Evolutionary conservation across 1,284 basidiomycete species (phyloP).

Genomic region (Trichosporon asahii): DNA sequence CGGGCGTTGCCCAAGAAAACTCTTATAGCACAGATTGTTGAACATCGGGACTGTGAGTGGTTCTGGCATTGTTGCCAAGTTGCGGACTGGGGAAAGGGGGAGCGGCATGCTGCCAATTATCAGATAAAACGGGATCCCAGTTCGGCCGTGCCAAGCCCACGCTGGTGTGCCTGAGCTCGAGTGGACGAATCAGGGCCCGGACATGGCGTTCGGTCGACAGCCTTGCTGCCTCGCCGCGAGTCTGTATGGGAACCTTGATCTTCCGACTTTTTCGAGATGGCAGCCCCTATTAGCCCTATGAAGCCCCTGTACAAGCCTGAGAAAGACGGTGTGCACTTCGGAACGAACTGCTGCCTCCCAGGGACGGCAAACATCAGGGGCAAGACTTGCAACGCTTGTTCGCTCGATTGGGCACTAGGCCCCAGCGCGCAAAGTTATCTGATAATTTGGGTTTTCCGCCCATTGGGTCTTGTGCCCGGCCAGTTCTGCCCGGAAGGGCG

Average conservation of each 20-base stretch:
- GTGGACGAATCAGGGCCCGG: not conserved
- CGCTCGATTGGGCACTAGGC: not conserved
- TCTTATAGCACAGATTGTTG: not conserved
- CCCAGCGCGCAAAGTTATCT: conserved; percentile 10
- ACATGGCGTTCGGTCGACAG: not conserved
- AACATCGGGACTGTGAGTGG: not conserved
- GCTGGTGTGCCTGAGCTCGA: not conserved
- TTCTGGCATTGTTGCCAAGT: not conserved
- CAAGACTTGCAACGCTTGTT: not conserved
- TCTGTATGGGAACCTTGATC: not conserved
- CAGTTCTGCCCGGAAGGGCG: not conserved
- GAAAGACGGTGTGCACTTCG: not conserved
- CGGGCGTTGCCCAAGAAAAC: not conserved
- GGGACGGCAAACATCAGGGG: not conserved
- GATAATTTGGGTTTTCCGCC: conserved; percentile 15
- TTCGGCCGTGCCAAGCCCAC: conserved; percentile 11
- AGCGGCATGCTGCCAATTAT: conserved; percentile 6
- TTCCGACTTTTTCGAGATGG: conserved; percentile 1
- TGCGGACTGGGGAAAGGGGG: not conserved
- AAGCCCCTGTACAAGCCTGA: not conserved
- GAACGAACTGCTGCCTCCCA: not conserved
- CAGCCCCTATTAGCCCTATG: not conserved
- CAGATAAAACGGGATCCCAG: conserved; percentile 2
- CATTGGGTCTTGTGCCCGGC: not conserved
- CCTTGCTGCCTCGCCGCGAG: not conserved